These are phyloP conservation scores for Paraphaeosphaeria minitans DNA, from an alignment of 2,329 filamentous ascomycete genomes.

Conservation along the genomic window DNA sequence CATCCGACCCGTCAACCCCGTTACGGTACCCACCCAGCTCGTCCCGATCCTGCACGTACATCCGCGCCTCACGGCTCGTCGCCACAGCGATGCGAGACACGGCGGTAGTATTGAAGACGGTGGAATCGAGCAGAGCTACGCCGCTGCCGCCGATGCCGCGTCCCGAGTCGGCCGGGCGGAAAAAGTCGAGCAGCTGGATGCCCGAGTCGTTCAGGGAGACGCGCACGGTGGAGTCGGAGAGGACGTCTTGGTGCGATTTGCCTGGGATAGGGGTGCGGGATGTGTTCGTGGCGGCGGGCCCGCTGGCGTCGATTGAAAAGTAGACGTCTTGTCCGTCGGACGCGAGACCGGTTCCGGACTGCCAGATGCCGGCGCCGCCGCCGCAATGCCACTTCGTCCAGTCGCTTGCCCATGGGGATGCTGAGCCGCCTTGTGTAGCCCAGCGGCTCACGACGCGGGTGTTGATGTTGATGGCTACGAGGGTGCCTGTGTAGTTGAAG, in stretches of 20 bases:
- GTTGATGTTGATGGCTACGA: conserved; percentile 26
- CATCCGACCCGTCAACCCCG: conserved; percentile 24
- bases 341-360: conserved; percentile 23
- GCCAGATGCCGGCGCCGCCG: conserved; percentile 25
- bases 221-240: conserved; percentile 20
- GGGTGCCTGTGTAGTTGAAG: conserved; percentile 58
- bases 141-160: conserved; percentile 26
- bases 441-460: conserved; percentile 20
- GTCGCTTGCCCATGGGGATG: conserved; percentile 19
- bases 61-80: conserved; percentile 36
- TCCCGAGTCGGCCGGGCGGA: conserved; percentile 17
- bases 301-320: conserved; percentile 25
- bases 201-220: conserved; percentile 16
- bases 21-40: conserved; percentile 33
- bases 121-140: conserved; percentile 22
- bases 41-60: conserved; percentile 30
- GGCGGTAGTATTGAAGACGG: conserved; percentile 22
- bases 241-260: conserved; percentile 12
- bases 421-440: conserved; percentile 22
- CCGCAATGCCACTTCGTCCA: conserved; percentile 27
- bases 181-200: conserved; percentile 23
- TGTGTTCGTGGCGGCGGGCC: conserved; percentile 2
- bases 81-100: conserved; percentile 33
- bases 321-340: conserved; percentile 26
- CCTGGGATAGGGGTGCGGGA: conserved; percentile 12